Base-by-base conservation (phyloP, 129 eudicot genomes). In the Smallanthus sonchifolius region DNA sequence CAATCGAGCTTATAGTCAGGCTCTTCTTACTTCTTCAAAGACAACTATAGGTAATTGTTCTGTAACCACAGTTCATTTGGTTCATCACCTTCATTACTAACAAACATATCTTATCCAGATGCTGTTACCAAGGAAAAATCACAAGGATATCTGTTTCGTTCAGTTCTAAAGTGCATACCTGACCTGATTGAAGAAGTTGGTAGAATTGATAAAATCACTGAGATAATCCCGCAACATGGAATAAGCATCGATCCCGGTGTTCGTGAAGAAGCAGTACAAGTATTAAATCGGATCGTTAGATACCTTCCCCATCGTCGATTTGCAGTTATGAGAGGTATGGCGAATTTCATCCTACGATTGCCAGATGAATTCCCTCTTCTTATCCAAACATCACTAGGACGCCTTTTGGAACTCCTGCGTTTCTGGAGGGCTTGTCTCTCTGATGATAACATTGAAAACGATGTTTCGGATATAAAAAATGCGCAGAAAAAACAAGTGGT, bases 201-300 rank as follows among this genome's bases (percentile, higher is more conserved):
- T 16, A 86, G 97, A 51, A 94, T 89, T 59, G 98, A 94, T 78
- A 94, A 94, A 70, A 90, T 94, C 60, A 86, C 96, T 6, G 98
- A 94, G 79, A 94, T 94, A 77, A 90, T 94, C 37, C 98, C 98
- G 49, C 97, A 90, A 70, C 98, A 94, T 70, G 97, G 97, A 51
- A 94, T 94, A 67, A 90, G 98, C 60, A 90, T 94, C 36, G 98
- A 94, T 85, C 98, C 98, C 8, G 98, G 98, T 77, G 98, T 94
- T 40, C 98, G 98, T 40, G 98, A 94, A 76, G 98, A 94, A 80
- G 98, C 98, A 48, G 97, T 94, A 39, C 98, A 94, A 73, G 98
- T 94, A 43, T 87, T 94, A 52, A 94, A 94, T 70, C 92, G 98
- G 32, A 90, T 94, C 7, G 96, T 94, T 37, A 82, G 96, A 73